These are phyloP conservation scores for Sarocladium kiliense DNA, from an alignment of 2,329 filamentous ascomycete species.

Conservation along the genomic window DNA sequence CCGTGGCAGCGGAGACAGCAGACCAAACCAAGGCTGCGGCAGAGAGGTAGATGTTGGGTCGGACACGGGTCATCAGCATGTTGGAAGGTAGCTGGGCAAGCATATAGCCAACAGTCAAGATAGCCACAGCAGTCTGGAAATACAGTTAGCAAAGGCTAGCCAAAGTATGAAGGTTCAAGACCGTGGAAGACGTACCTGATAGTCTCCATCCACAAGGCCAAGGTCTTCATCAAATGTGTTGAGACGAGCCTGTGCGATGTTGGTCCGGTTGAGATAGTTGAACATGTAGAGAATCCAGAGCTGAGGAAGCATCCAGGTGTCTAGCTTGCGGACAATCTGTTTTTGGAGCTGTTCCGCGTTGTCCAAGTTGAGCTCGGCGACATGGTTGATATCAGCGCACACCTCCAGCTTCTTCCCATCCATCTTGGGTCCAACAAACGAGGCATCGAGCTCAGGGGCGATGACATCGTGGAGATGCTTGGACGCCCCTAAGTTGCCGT, in stretches of 20 bases:
- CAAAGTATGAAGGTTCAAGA: no score
- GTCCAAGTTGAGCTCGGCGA: neutral
- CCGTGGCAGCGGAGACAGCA: conserved; percentile 14
- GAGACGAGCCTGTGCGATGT: conserved; percentile 13
- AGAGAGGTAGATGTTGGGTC: conserved; percentile 15
- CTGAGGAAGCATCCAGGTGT: conserved; percentile 16
- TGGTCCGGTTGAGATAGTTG: conserved; percentile 17
- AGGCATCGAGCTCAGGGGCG: neutral
- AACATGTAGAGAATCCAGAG: conserved; percentile 18
- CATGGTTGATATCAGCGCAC: conserved; percentile 6
- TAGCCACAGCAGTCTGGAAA: conserved; percentile 9
- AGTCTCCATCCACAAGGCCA: conserved; percentile 6
- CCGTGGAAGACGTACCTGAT: conserved; percentile 8
- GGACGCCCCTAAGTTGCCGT: neutral
- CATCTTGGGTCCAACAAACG: neutral
- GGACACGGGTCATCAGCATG: conserved; percentile 12
- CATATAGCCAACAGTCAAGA: conserved; percentile 11
- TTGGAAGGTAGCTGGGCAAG: conserved; percentile 16
- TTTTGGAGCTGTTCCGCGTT: conserved; percentile 10
- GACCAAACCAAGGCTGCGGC: conserved; percentile 13
- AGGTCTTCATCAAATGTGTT: conserved; percentile 11
- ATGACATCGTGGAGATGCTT: neutral
- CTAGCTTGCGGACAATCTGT: conserved; percentile 15
- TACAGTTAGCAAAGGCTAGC: no score
- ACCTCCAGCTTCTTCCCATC: conserved; percentile 7